A percentile compares a stretch with the other conserved stretches of the same genome.
phyloP scores from a whole-genome alignment of 257 asterid species.

The Leonotis leonurus region DNA sequence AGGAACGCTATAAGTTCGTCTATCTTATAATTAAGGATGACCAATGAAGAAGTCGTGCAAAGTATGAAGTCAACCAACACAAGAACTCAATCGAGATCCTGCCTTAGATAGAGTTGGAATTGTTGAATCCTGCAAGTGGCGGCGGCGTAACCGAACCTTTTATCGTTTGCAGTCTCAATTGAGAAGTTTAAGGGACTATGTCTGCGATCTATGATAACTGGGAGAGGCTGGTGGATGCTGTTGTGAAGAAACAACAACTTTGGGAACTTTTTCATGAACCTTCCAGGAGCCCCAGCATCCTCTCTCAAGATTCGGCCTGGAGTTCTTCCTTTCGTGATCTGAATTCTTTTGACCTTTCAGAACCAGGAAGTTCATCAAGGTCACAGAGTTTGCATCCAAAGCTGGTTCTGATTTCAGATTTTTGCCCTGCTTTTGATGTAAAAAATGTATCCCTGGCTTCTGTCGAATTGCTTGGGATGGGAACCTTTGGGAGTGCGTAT shows the following conservation, averaged over 20 bases:
- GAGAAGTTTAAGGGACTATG: not conserved
- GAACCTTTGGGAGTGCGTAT: constrained; percentile 10
- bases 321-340: constrained; percentile 11
- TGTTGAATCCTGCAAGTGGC: not conserved
- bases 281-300: constrained; percentile 24
- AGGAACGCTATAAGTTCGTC: no score
- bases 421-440: not conserved
- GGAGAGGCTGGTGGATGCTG: constrained; percentile 15
- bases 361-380: not conserved
- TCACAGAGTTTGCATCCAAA: not conserved
- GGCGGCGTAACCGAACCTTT: no score
- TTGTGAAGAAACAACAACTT: constrained; percentile 17
- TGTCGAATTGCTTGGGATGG: constrained; percentile 4
- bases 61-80: not conserved
- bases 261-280: constrained; percentile 22
- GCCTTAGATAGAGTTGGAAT: not conserved
- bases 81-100: no score
- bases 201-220: constrained; percentile 21
- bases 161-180: not conserved
- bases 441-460: not conserved
- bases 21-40: not conserved
- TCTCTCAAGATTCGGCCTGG: constrained; percentile 16
- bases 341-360: not conserved
- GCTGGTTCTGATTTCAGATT: constrained; percentile 12
- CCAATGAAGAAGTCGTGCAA: not conserved